phyloP scores from a whole-genome alignment of 1,139 yeast species.

The Kodamaea alishanica region DNA sequence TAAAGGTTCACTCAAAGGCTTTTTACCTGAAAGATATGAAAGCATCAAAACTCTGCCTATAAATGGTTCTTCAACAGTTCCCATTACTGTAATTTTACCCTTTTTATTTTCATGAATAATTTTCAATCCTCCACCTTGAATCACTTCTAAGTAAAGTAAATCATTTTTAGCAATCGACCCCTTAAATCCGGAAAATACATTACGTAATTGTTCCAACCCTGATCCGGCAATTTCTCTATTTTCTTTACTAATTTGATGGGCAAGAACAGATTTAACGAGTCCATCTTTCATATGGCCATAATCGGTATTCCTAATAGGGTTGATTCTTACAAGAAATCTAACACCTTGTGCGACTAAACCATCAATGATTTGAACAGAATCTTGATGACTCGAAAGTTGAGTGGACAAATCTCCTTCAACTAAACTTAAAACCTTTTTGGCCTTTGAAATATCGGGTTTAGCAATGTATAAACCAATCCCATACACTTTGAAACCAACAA shows the following conservation, averaged over 20 bases:
- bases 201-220: slow-evolving; percentile 57
- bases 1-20: slow-evolving; percentile 49
- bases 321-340: slow-evolving; percentile 66
- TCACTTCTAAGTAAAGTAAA: slow-evolving; percentile 48
- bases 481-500: slow-evolving; percentile 78
- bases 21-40: slow-evolving; percentile 57
- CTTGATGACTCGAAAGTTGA: slow-evolving; percentile 25
- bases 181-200: slow-evolving; percentile 44
- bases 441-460: slow-evolving; percentile 47
- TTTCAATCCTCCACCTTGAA: slow-evolving; percentile 41
- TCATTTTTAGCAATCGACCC: slow-evolving; percentile 69
- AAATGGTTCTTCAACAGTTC: slow-evolving; percentile 46
- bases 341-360: slow-evolving; percentile 58
- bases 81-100: slow-evolving; percentile 36
- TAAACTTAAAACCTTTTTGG: slow-evolving; percentile 40
- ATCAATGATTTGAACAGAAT: slow-evolving; percentile 49
- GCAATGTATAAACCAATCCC: slow-evolving; percentile 80
- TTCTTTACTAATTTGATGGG: slow-evolving; percentile 46
- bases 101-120: slow-evolving; percentile 40
- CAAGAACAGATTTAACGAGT: slow-evolving; percentile 68
- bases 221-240: slow-evolving; percentile 34
- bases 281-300: slow-evolving; percentile 88
- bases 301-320: slow-evolving; percentile 87
- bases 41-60: slow-evolving; percentile 53
- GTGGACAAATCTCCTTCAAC: slow-evolving; percentile 13